Base-by-base conservation (phyloP, 176 grass and related monocot species). In the Triticum turgidum region DNA sequence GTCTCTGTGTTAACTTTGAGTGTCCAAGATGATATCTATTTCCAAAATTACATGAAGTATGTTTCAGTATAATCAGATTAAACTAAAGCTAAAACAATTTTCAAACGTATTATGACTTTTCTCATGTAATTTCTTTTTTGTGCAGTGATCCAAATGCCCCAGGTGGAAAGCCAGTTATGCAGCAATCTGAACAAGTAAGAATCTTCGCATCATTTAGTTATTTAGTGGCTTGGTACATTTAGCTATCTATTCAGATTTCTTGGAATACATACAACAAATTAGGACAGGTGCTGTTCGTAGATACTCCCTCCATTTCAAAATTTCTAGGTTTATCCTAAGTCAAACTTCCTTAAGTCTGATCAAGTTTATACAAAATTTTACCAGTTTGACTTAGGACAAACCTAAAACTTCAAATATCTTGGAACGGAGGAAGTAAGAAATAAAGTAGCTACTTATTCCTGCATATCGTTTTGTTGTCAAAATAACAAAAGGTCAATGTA, bases 41-140 rank as follows among this genome's bases (percentile, higher is more conserved):
- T 87, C 66, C 89, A 95, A 76, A 97, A 97, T 88, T 97, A 97
- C 76, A 97, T 97, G 92, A 93, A 90, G 95, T 97, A 92, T 67
- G 92, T 67, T 25, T 67, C 77, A 35, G 27, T 75, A 32, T 59
- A 65, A 21, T 20, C 42, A 56, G n/a, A 73, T 52, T 64, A 21
- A 83, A 69, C 18, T 63, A 44, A 70, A 58, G 17, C 15, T 20
- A 32, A 32, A 18, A 83, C 9, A 51, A 65, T 64, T 58, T 84
- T 86, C 21, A 7, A 38, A 66, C 45, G 11, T 80, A 44, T 58
- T 12, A 30, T 87, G 38, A 84, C 27, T 42, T 47, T 89, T 79
- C 35, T 65, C 3, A 14, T 52, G 15, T 87, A 65, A 59, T 87
- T 62, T 79, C 9, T 21, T 62, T 89, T 56, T 76, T 8, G 79